These are phyloP conservation scores for Leccinum pallidistipes DNA, from an alignment of 1,284 basidiomycete genomes.

Conservation along the genomic window DNA sequence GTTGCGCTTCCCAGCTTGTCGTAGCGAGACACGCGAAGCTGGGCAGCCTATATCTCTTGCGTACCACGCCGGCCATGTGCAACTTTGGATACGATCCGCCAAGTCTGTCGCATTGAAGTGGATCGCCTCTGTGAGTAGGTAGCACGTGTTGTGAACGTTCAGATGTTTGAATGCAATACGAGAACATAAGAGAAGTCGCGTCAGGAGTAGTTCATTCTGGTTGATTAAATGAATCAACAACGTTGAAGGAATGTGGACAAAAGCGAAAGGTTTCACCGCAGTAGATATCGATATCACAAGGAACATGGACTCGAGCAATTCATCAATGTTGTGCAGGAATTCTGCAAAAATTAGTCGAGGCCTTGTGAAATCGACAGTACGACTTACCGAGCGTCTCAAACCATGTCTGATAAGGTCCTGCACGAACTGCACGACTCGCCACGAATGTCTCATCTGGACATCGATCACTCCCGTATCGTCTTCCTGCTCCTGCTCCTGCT, in stretches of 20 bases:
- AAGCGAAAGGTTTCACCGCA: conserved; percentile 54
- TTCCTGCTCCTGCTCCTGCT: too few species aligned
- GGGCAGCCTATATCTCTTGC: conserved; percentile 68
- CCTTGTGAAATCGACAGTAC: conserved; percentile 1
- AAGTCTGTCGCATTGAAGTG: conserved; percentile 78
- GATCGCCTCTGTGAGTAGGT: conserved; percentile 81
- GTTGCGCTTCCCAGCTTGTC: conserved; percentile 55
- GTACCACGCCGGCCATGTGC: conserved; percentile 71
- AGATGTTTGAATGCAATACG: conserved; percentile 69
- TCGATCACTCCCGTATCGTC: too few species aligned
- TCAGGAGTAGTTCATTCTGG: conserved; percentile 88
- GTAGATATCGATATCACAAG: conserved; percentile 71
- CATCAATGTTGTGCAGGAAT: conserved; percentile 66
- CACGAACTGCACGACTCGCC: conserved; percentile 78
- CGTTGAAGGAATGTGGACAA: not conserved
- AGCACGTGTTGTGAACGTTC: conserved; percentile 78
- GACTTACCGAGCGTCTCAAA: conserved; percentile 72
- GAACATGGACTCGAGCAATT: conserved; percentile 86
- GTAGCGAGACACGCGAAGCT: conserved; percentile 67
- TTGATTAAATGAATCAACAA: conserved; percentile 12
- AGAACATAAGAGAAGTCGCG: conserved; percentile 85
- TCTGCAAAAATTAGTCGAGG: conserved; percentile 41
- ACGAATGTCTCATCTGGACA: conserved; percentile 69
- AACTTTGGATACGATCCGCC: conserved; percentile 74
- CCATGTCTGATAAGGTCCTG: conserved; percentile 71